phyloP scores from a whole-genome alignment of 2,329 filamentous ascomycete species.

The Pseudocercospora crystallina region DNA sequence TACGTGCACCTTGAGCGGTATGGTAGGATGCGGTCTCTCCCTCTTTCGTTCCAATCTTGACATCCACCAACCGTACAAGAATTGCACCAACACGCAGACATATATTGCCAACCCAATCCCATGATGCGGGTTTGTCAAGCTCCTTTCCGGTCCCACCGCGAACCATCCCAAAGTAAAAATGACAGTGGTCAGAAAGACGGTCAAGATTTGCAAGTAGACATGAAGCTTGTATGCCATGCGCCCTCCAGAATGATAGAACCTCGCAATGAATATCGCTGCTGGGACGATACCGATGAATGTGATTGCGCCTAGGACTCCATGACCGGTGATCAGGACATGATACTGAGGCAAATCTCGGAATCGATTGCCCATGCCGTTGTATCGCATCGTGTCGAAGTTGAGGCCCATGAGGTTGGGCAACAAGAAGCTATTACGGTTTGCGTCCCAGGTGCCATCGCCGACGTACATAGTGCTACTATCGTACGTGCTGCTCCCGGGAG shows the following conservation, averaged over 20 bases:
- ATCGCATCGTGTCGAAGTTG: conserved; percentile 79
- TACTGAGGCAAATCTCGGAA: conserved; percentile 70
- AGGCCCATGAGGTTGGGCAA: conserved; percentile 73
- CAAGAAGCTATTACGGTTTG: conserved; percentile 72
- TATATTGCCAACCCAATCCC: conserved; percentile 80
- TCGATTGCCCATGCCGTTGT: conserved; percentile 85
- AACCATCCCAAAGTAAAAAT: conserved; percentile 75
- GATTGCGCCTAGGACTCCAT: conserved; percentile 70
- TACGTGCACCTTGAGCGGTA: conserved; percentile 58
- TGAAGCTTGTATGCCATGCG: conserved; percentile 67
- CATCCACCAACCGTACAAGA: conserved; percentile 67
- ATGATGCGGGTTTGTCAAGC: conserved; percentile 78
- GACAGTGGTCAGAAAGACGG: conserved; percentile 66
- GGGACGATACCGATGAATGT: conserved; percentile 75
- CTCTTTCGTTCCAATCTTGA: conserved; percentile 49
- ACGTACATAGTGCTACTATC: conserved; percentile 72
- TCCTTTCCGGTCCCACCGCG: conserved; percentile 71
- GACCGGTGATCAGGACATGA: conserved; percentile 66
- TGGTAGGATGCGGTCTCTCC: conserved; percentile 50
- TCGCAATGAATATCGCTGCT: conserved; percentile 68
- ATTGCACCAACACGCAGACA: conserved; percentile 68
- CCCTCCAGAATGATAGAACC: conserved; percentile 61
- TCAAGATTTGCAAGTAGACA: conserved; percentile 71
- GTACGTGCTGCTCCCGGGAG: conserved; percentile 72
- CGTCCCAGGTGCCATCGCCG: conserved; percentile 82